Percentiles rank a stretch among this genome's conserved stretches.
Evolutionary conservation across 2,329 filamentous ascomycete genomes (phyloP).

Genomic region (Colletotrichum scovillei): DNA sequence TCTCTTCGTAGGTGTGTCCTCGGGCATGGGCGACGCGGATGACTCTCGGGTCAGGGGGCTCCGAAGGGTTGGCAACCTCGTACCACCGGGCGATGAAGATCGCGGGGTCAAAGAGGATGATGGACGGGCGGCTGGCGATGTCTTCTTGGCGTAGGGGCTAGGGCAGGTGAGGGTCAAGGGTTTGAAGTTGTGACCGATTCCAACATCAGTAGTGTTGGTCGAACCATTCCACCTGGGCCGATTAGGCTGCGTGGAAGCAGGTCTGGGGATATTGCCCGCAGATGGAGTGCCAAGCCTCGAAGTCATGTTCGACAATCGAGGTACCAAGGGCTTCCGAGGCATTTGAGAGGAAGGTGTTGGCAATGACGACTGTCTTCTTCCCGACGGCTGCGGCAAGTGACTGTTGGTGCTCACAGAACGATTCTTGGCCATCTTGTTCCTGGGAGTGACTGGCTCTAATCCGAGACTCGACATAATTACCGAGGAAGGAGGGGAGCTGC

Average conservation of each 20-base stretch:
- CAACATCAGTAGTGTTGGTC: slow-evolving; percentile 71
- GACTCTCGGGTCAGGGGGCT: slow-evolving; percentile 58
- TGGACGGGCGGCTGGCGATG: slow-evolving; percentile 54
- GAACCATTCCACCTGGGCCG: slow-evolving; percentile 81
- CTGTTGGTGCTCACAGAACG: slow-evolving; percentile 62
- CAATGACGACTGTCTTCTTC: slow-evolving; percentile 60
- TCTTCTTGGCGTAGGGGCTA: slow-evolving; percentile 64
- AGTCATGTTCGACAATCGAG: slow-evolving; percentile 59
- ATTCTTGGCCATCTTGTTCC: slow-evolving; percentile 53
- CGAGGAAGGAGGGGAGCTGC: slow-evolving; percentile 73
- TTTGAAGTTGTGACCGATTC: slow-evolving; percentile 76
- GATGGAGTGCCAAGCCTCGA: slow-evolving; percentile 61
- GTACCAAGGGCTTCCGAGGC: slow-evolving; percentile 54
- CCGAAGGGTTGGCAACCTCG: slow-evolving; percentile 61
- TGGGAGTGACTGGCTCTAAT: slow-evolving; percentile 59
- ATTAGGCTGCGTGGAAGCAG: slow-evolving; percentile 59
- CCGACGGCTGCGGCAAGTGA: slow-evolving; percentile 56
- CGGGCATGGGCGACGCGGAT: slow-evolving; percentile 60
- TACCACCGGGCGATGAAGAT: slow-evolving; percentile 49
- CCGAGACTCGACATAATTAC: slow-evolving; percentile 69
- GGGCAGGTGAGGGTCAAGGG: slow-evolving; percentile 70
- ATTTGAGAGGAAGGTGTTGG: slow-evolving; percentile 55
- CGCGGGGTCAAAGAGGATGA: slow-evolving; percentile 55
- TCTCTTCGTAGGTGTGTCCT: slow-evolving; percentile 57
- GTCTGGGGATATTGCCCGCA: slow-evolving; percentile 52